Evolutionary conservation across 345 rosid species (phyloP).

Genomic region (Eucalyptus shirleyi): DNA sequence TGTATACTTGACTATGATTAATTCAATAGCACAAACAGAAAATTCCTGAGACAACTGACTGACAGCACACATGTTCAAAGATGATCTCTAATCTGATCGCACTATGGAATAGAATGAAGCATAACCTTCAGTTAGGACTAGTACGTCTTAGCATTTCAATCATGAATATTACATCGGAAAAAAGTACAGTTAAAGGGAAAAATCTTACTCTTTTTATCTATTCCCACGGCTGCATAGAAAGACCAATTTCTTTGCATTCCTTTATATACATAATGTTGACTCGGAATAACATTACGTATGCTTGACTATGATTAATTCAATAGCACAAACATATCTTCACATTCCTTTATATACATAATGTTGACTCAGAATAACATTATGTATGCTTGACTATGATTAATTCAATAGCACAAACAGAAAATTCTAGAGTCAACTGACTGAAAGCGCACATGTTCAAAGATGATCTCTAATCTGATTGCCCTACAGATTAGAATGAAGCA

Average conservation of each 20-base stretch:
- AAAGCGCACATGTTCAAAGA: not conserved
- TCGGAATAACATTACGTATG: not conserved
- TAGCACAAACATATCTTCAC: not conserved
- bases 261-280: no score
- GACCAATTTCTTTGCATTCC: constrained; percentile 32
- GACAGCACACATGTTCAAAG: not conserved
- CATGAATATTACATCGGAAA: not conserved
- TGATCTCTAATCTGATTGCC: not conserved
- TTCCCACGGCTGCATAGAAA: constrained; percentile 73
- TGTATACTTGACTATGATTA: not conserved
- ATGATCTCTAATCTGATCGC: not conserved
- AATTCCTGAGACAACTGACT: not conserved
- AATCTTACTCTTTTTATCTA: constrained; percentile 62
- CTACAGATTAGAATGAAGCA: not conserved
- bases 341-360: no score
- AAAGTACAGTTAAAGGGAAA: not conserved
- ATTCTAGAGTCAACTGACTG: not conserved
- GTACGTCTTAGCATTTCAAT: not conserved
- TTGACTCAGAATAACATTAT: not conserved
- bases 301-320: not conserved
- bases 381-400: not conserved
- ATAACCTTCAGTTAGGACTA: not conserved
- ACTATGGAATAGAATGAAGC: not conserved
- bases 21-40: not conserved
- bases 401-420: not conserved